phyloP scores from a whole-genome alignment of 179 eudicot genomes.

The Amaranthus tricolor region DNA sequence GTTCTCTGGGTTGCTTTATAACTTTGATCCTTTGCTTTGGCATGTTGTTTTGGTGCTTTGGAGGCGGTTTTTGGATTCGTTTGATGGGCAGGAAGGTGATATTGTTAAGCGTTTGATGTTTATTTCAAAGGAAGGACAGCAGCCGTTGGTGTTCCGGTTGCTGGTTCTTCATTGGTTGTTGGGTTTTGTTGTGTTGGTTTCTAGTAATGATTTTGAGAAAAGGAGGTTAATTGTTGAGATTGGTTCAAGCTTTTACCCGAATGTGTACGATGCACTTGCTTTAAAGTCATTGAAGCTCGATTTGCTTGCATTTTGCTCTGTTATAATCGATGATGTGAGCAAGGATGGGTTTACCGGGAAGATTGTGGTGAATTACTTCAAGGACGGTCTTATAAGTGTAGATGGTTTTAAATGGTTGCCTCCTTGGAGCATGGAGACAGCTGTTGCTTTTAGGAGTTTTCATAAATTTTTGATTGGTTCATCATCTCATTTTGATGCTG shows the following conservation, averaged over 20 bases:
- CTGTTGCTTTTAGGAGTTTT: slow-evolving; percentile 71
- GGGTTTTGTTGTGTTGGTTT: slow-evolving; percentile 49
- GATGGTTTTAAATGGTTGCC: slow-evolving; percentile 86
- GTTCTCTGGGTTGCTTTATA: slow-evolving; percentile 70
- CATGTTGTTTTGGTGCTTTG: slow-evolving; percentile 65
- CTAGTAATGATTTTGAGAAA: slow-evolving; percentile 34
- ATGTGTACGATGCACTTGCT: slow-evolving; percentile 81
- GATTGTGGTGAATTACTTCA: slow-evolving; percentile 50
- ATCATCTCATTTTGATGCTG: slow-evolving; percentile 54
- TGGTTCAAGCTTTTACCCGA: slow-evolving; percentile 59
- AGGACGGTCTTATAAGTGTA: slow-evolving; percentile 71
- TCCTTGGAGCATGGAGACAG: slow-evolving; percentile 86
- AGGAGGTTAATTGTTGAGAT: slow-evolving; percentile 35
- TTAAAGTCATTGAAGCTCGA: slow-evolving; percentile 79
- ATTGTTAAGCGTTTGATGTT: slow-evolving; percentile 53
- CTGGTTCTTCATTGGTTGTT: slow-evolving; percentile 79
- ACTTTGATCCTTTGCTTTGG: slow-evolving; percentile 70
- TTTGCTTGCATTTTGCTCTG: slow-evolving; percentile 61
- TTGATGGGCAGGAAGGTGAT: slow-evolving; percentile 62
- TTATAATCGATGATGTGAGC: slow-evolving; percentile 27
- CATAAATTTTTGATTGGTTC: slow-evolving; percentile 75
- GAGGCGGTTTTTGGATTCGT: slow-evolving; percentile 48
- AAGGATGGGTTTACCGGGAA: slow-evolving; percentile 25
- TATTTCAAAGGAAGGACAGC: slow-evolving; percentile 63
- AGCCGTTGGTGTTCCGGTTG: slow-evolving; percentile 64